Evolutionary conservation across 2,329 filamentous ascomycete species (phyloP).

Genomic region (Tolypocladium pustulatum): DNA sequence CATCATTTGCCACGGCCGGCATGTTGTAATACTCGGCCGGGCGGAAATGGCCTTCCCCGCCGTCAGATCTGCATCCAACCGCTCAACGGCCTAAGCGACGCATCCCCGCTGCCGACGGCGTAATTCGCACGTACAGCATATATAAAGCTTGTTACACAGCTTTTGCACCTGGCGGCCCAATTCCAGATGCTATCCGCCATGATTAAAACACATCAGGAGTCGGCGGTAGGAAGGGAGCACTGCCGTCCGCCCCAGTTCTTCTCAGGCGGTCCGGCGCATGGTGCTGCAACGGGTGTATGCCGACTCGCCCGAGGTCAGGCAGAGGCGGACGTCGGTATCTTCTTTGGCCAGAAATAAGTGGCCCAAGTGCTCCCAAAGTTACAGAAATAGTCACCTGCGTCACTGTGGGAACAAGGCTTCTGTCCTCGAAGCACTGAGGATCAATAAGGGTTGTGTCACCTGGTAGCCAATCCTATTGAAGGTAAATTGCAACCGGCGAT

Average conservation of each 20-base stretch:
- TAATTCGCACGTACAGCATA: neutral
- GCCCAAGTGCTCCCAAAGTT: neutral
- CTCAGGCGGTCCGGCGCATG: neutral
- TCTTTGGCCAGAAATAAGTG: neutral
- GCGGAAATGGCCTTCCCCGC: slow-evolving; percentile 1
- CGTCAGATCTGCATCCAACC: slow-evolving; percentile 4
- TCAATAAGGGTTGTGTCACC: neutral
- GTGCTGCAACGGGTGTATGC: neutral
- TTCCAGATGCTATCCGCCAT: slow-evolving; percentile 1
- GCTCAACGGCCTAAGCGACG: neutral
- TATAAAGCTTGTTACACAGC: neutral
- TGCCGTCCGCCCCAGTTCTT: neutral
- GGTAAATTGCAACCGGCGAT: neutral
- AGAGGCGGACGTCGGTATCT: neutral
- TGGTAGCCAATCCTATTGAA: neutral
- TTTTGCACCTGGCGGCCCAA: slow-evolving; percentile 2
- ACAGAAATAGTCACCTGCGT: neutral
- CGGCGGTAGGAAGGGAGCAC: neutral
- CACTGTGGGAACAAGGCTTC: neutral
- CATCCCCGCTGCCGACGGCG: neutral
- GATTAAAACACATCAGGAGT: neutral
- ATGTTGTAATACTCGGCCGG: neutral
- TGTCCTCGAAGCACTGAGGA: neutral
- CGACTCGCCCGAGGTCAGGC: neutral
- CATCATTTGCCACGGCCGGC: neutral